Percentiles rank a stretch among this genome's conserved stretches.
phyloP scores from a whole-genome alignment of 2,329 filamentous ascomycete species.

The Calonectria multiphialidica region DNA sequence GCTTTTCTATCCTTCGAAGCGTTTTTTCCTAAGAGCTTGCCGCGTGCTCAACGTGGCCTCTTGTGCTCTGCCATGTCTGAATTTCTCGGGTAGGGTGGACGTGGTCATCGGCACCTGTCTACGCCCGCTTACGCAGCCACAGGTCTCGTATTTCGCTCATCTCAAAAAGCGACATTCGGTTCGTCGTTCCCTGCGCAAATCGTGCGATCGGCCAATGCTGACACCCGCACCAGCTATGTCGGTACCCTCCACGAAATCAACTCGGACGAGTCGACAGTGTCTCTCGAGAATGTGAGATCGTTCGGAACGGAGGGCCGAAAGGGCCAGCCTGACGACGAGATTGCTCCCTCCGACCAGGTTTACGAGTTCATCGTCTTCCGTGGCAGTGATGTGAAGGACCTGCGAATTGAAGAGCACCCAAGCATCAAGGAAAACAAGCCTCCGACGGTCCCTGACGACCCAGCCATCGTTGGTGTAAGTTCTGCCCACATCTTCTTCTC shows the following conservation, averaged over 20 bases:
- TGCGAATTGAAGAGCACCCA: constrained; percentile 89
- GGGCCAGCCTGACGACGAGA: constrained; percentile 82
- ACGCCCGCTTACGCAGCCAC: constrained; percentile 49
- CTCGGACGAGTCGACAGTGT: constrained; percentile 95
- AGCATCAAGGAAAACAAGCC: constrained; percentile 80
- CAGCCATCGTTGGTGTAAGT: constrained; percentile 97
- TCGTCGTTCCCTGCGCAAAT: constrained; percentile 51
- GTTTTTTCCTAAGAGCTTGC: constrained; percentile 45
- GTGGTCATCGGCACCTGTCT: constrained; percentile 43
- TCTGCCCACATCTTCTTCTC: constrained; percentile 10
- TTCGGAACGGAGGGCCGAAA: constrained; percentile 94
- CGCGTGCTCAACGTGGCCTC: constrained; percentile 57
- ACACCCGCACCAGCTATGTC: constrained; percentile 78
- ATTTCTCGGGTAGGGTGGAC: constrained; percentile 67
- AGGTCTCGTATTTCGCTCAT: constrained; percentile 96
- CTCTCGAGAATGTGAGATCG: constrained; percentile 94
- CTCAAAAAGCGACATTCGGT: constrained; percentile 98
- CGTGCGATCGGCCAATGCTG: constrained; percentile 42
- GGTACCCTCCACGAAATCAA: constrained; percentile 98
- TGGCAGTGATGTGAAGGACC: constrained; percentile 97
- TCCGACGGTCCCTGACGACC: constrained; percentile 89
- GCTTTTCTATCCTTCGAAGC: constrained; percentile 37
- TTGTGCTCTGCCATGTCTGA: constrained; percentile 64
- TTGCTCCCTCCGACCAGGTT: constrained; percentile 84
- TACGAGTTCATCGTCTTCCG: constrained; percentile 99